These are phyloP conservation scores for Inga oerstediana DNA, from an alignment of 306 rosid species.

Conservation along the genomic window DNA sequence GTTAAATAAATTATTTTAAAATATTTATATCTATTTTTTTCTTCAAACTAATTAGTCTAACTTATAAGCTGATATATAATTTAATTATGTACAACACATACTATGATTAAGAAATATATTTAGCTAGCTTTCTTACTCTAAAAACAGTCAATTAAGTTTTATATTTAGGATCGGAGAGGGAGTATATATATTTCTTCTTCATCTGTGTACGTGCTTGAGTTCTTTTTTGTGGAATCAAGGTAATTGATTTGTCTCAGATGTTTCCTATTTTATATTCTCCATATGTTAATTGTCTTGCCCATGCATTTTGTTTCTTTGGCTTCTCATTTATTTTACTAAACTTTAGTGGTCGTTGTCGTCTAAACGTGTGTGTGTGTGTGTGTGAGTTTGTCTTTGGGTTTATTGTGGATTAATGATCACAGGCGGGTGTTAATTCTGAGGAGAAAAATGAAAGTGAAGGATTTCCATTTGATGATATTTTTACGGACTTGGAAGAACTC, in stretches of 20 bases:
- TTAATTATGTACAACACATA: too few relatives aligned
- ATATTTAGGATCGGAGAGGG: too few relatives aligned
- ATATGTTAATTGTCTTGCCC: too few relatives aligned
- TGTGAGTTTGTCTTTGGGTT: neutral
- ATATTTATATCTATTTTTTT: too few relatives aligned
- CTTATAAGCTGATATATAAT: too few relatives aligned
- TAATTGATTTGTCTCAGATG: neutral
- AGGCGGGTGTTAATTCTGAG: neutral
- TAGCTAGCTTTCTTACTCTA: too few relatives aligned
- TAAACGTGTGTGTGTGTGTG: neutral
- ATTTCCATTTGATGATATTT: constrained; percentile 5
- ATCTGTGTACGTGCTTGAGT: neutral
- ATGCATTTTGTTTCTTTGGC: neutral
- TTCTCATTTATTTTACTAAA: neutral
- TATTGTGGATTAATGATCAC: constrained; percentile 18
- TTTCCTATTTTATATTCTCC: neutral
- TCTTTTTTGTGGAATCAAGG: neutral
- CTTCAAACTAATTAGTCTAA: too few relatives aligned
- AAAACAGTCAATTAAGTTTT: too few relatives aligned
- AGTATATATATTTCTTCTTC: too few relatives aligned
- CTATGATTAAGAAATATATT: too few relatives aligned
- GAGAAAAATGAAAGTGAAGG: constrained; percentile 24
- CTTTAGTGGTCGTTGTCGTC: neutral
- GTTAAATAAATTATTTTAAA: too few relatives aligned
- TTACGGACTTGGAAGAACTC: constrained; percentile 36